Evolutionary conservation across 148 eudicot genomes (phyloP).

Genomic region (Rhododendron kiyosumense): DNA sequence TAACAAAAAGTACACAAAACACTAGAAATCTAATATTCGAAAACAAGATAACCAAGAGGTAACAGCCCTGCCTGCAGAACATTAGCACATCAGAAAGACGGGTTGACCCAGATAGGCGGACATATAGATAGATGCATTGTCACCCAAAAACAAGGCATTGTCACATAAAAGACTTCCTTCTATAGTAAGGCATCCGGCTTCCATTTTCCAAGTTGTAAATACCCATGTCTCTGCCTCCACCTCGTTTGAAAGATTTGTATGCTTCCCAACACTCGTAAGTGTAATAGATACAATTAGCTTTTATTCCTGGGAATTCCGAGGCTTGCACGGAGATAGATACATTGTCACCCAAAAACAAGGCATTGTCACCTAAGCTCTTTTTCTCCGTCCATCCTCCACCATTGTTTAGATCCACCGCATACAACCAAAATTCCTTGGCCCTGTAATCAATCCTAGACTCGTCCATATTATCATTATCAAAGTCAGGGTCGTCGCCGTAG

Average conservation of each 20-base stretch:
- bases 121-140: neutral
- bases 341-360: neutral
- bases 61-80: neutral
- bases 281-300: neutral
- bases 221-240: slow-evolving; percentile 3
- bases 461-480: neutral
- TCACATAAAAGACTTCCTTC: neutral
- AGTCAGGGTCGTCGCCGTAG: neutral
- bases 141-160: neutral
- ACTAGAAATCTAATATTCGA: neutral
- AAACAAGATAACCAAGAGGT: neutral
- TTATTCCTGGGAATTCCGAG: neutral
- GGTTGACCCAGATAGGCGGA: neutral
- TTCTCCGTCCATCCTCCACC: neutral
- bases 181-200: neutral
- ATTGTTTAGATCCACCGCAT: neutral
- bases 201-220: neutral
- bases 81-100: neutral
- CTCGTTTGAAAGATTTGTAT: neutral
- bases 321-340: neutral
- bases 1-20: too few relatives aligned
- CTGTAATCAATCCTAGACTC: neutral
- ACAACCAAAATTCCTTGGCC: neutral
- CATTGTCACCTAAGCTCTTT: neutral
- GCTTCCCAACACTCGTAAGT: neutral